Conservation (phyloP, 75 land plant species). For the Pinus tabuliformis region DNA sequence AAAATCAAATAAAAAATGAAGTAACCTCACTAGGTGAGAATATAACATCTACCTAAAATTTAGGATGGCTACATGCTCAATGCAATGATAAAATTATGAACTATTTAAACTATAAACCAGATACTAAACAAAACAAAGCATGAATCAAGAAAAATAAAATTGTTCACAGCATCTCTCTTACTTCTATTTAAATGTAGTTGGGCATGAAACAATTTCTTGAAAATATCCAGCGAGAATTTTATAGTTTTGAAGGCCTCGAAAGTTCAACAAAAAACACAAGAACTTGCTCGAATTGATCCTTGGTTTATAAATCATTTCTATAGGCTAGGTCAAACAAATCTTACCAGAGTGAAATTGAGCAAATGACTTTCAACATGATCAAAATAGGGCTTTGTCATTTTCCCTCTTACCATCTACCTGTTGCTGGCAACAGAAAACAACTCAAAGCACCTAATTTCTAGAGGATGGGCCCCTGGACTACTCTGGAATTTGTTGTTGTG, state of each 20-base stretch:
- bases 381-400: neutral
- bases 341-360: neutral
- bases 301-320: slow-evolving; percentile 5
- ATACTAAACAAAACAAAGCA: neutral
- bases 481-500: slow-evolving; percentile 13
- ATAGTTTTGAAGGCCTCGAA: neutral
- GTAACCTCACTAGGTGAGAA: neutral
- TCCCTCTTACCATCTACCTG: neutral
- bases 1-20: neutral
- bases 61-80: neutral
- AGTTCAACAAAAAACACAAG: neutral
- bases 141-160: neutral
- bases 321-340: neutral
- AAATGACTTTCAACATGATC: neutral
- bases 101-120: neutral
- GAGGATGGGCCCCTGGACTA: slow-evolving; percentile 7
- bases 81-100: neutral
- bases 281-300: slow-evolving; percentile 4
- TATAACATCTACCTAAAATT: neutral
- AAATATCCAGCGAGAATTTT: neutral
- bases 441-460: neutral
- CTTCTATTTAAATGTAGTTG: neutral
- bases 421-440: neutral
- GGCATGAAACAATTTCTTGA: neutral
- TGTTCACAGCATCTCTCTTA: neutral